These are phyloP conservation scores for Inonotus hispidus DNA, from an alignment of 1,284 basidiomycete species.

Conservation along the genomic window DNA sequence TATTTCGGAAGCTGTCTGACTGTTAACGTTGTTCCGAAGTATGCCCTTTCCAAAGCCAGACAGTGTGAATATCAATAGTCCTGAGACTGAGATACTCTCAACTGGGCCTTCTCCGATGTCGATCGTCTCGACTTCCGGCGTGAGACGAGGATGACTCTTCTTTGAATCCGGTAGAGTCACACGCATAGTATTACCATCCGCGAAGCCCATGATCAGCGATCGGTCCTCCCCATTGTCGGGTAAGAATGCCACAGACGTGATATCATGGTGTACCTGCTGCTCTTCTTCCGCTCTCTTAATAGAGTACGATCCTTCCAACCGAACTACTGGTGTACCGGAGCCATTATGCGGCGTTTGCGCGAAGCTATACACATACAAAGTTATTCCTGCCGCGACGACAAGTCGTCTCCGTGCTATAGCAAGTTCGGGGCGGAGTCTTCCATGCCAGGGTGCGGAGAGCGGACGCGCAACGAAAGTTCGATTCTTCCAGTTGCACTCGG, in stretches of 20 bases:
- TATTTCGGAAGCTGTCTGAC: conserved; percentile 29
- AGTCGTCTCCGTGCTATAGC: conserved; percentile 52
- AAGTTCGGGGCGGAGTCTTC: conserved; percentile 53
- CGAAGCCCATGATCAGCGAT: conserved; percentile 54
- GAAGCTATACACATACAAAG: conserved; percentile 57
- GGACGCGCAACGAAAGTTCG: conserved; percentile 59
- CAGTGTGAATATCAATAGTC: conserved; percentile 45
- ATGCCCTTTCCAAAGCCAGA: conserved; percentile 49
- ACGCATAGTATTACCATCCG: conserved; percentile 52
- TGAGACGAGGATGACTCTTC: conserved; percentile 26
- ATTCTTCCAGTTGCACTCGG: conserved; percentile 51
- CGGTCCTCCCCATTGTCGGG: conserved; percentile 44
- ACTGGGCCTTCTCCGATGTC: conserved; percentile 40
- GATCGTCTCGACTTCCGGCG: conserved; percentile 20
- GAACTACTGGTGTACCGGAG: conserved; percentile 37
- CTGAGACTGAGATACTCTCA: conserved; percentile 47
- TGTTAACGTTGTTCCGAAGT: conserved; percentile 33
- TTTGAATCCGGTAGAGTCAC: conserved; percentile 31
- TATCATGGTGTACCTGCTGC: conserved; percentile 39
- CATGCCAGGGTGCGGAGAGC: conserved; percentile 56
- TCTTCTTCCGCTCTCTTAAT: conserved; percentile 28
- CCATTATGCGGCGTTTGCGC: conserved; percentile 26
- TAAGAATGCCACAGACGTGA: conserved; percentile 46
- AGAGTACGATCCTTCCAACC: conserved; percentile 45
- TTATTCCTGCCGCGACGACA: conserved; percentile 55